Evolutionary conservation across 768 basidiomycete species (phyloP).

Genomic region (Nidularia pulvinata): DNA sequence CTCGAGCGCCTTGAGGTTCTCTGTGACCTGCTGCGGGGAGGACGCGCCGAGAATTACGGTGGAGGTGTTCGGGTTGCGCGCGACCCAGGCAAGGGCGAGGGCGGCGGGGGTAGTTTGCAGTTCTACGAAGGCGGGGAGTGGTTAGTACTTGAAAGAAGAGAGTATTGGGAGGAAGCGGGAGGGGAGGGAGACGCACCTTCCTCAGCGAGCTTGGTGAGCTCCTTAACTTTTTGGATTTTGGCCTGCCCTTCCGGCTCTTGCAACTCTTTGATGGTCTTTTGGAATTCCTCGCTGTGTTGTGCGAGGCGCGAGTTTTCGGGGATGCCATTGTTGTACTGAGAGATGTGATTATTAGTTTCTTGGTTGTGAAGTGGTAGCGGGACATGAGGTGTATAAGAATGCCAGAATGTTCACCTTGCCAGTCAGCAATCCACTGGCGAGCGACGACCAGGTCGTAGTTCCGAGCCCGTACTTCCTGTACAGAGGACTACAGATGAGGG

Average conservation of each 20-base stretch:
- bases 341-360: neutral
- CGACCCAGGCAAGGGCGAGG: slow-evolving; percentile 81
- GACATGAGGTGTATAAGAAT: neutral
- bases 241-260: slow-evolving; percentile 57
- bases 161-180: neutral
- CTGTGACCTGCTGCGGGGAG: slow-evolving; percentile 59
- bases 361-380: neutral
- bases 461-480: slow-evolving; percentile 70
- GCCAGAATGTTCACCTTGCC: slow-evolving; percentile 51
- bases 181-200: slow-evolving; percentile 15
- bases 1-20: slow-evolving; percentile 72
- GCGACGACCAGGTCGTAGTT: slow-evolving; percentile 76
- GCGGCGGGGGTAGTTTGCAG: slow-evolving; percentile 50
- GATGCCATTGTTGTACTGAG: slow-evolving; percentile 72
- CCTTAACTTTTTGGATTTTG: slow-evolving; percentile 68
- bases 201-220: slow-evolving; percentile 65
- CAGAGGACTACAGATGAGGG: slow-evolving; percentile 34
- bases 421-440: slow-evolving; percentile 71
- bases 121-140: slow-evolving; percentile 11
- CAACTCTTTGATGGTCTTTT: slow-evolving; percentile 50
- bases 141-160: neutral
- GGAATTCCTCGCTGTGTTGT: slow-evolving; percentile 52
- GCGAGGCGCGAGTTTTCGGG: slow-evolving; percentile 72
- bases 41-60: slow-evolving; percentile 74
- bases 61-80: slow-evolving; percentile 65